Evolutionary conservation across 2,329 filamentous ascomycete species (phyloP), one percentile per base, ranked within the genome.

Genomic region (Ilyonectria robusta): DNA sequence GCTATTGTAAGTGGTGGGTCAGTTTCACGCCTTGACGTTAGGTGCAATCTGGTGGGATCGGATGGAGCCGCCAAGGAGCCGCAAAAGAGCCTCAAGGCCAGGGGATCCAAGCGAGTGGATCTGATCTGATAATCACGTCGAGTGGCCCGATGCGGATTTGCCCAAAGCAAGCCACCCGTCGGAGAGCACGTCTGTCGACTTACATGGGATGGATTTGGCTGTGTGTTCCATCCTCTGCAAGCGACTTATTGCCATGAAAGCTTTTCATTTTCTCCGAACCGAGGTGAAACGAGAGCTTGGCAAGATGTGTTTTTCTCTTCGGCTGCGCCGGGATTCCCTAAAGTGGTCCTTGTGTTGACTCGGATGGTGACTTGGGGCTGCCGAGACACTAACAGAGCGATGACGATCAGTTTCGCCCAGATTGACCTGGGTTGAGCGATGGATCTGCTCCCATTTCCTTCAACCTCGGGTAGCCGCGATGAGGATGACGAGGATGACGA

Each of bases 111-210:
- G 21, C 13, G 33, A 40, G 72, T 74, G 72, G 72, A 74, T 72
- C 72, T 74, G 66, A 74, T 74, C 72, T 68, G 66, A 61, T 35
- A 55, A 63, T 72, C 70, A 72, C 56, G 55, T 60, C 63, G 60
- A 48, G 62, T 71, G 72, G 71, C 70, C 50, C 66, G 53, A 68
- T 62, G 56, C 26, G 33, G 66, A 64, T 59, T 73, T 56, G 29
- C 37, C 33, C 42, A 53, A 44, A 35, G 67, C 65, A 66, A 67
- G 70, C 70, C 70, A 69, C 67, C 65, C 65, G 70, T 62, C 65
- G 59, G 62, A 19, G 50, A 53, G 57, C 40, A 9, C 11, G 58
- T 66, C 56, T 54, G 48, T 19, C 17, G 54, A 46, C 56, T 59
- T 17, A 23, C 58, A 60, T 48, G 33, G 47, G 35, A 35, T 50